Evolutionary conservation across 139 green algal species (phyloP), one percentile per base, ranked within the genome.

Genomic region (Closterium sp.): DNA sequence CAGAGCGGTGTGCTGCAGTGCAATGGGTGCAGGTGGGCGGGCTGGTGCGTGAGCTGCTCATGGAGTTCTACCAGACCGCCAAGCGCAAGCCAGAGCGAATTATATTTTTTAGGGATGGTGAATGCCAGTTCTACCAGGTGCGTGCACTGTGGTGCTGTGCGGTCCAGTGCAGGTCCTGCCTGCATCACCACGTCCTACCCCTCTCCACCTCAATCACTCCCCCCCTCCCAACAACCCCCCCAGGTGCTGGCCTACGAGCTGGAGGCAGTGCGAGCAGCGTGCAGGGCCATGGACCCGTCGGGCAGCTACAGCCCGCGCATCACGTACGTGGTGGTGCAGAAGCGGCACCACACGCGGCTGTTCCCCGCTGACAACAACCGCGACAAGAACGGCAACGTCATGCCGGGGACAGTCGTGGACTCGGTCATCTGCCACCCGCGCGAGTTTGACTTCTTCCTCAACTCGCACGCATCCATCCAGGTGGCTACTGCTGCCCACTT

Each of bases 391-490:
- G 91, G 91, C 73, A 93, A 93, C 32, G 38, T 89, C 29, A 89
- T 93, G 31, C 70, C 94, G 85, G 86, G 93, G 22, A 94, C 91
- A 1, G 90, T 94, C 22, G 93, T 95, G 86, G 93, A 95, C 88
- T 70, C 32, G 19, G 30, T 27, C 29, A 94, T 95, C 27, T 95
- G 93, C 90, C 70, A 92, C 73, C 93, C 93, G 2, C 10, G 24
- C 9, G 96, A 97, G 86, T 98, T 96, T 86, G 96, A 98, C 95
- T 99, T 99, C 96, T 98, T 96, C 94, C 96, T 99, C 10, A 97
- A 97, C 95, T 95, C 89, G 79, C 97, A 99, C 87, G 95, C 96
- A 0, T 95, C 96, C 86, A 95, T 98, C 45, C 97, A 98, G 96
- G 93, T 95, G 5, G 17, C 13, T 24, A 27, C 17, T 24, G 62